phyloP scores from a whole-genome alignment of 306 rosid genomes.

The Sicyos edulis region DNA sequence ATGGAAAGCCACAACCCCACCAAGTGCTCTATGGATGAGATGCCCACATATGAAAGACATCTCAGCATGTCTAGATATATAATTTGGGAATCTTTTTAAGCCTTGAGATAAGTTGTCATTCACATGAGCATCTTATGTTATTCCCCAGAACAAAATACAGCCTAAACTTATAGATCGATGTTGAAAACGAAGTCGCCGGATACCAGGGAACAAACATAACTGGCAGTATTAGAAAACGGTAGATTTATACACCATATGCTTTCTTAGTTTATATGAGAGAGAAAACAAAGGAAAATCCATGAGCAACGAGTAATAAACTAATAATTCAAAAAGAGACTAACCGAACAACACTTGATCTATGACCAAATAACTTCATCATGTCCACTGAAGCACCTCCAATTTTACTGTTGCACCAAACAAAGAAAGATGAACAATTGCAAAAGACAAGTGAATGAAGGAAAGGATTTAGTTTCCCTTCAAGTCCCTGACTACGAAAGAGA shows the following conservation, averaged over 20 bases:
- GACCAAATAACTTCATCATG: slow-evolving; percentile 84
- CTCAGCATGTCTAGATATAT: not conserved
- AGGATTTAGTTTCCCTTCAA: not conserved
- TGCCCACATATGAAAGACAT: slow-evolving; percentile 12
- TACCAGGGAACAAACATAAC: slow-evolving; percentile 8
- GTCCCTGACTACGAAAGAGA: not conserved
- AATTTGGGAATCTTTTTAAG: not conserved
- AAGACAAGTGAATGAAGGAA: not conserved
- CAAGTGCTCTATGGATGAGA: not conserved
- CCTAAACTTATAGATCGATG: not conserved
- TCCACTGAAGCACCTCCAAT: slow-evolving; percentile 67
- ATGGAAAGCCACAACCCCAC: slow-evolving; percentile 4
- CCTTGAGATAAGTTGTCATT: slow-evolving; percentile 11
- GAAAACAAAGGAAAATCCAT: not conserved
- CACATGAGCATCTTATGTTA: slow-evolving; percentile 2
- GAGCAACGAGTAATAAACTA: slow-evolving; percentile 24
- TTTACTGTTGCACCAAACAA: slow-evolving; percentile 45
- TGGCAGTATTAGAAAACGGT: not conserved
- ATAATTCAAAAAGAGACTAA: slow-evolving; percentile 37
- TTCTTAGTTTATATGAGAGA: not conserved
- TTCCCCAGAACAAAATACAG: not conserved
- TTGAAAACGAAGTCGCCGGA: not conserved
- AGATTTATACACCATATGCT: not conserved
- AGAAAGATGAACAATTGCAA: not conserved
- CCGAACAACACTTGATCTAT: slow-evolving; percentile 74